Conservation (phyloP, 495 filamentous ascomycete species). For the Xylaria palmicola region DNA sequence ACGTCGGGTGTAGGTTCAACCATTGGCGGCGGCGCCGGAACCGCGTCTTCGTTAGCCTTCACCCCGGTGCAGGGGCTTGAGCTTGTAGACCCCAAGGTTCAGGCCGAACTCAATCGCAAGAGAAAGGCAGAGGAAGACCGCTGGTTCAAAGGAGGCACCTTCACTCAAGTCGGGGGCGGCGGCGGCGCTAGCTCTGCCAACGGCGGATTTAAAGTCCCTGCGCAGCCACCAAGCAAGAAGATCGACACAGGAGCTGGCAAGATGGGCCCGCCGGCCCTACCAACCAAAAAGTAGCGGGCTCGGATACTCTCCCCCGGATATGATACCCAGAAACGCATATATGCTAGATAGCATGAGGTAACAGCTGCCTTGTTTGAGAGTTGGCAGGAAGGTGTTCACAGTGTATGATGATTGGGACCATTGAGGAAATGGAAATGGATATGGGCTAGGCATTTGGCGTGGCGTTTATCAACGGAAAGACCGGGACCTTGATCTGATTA, state of each 20-base stretch:
- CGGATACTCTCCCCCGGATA: background rate
- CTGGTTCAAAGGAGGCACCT: slow-evolving; percentile 95
- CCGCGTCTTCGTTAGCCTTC: slow-evolving; percentile 85
- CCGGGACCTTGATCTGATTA: slow-evolving; percentile 2
- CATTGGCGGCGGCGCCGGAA: slow-evolving; percentile 62
- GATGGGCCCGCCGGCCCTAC: slow-evolving; percentile 36
- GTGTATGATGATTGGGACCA: slow-evolving; percentile 3
- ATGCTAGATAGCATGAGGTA: background rate
- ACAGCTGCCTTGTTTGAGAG: background rate
- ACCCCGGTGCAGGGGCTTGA: slow-evolving; percentile 93
- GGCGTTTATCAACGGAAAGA: slow-evolving; percentile 13
- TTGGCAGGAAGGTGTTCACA: background rate
- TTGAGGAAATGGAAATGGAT: background rate
- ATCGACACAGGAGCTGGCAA: slow-evolving; percentile 52
- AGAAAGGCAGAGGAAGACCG: slow-evolving; percentile 90
- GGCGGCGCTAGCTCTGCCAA: slow-evolving; percentile 44
- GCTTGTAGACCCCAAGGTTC: slow-evolving; percentile 90
- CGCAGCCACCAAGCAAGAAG: slow-evolving; percentile 63
- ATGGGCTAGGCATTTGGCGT: slow-evolving; percentile 1
- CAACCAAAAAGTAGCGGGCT: slow-evolving; percentile 25
- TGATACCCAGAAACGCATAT: background rate
- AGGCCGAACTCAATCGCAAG: slow-evolving; percentile 79
- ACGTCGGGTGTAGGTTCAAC: slow-evolving; percentile 73
- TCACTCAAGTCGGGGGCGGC: slow-evolving; percentile 81
- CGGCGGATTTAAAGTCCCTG: slow-evolving; percentile 55